phyloP scores from a whole-genome alignment of 139 green algal genomes.

The Microglena sp. region DNA sequence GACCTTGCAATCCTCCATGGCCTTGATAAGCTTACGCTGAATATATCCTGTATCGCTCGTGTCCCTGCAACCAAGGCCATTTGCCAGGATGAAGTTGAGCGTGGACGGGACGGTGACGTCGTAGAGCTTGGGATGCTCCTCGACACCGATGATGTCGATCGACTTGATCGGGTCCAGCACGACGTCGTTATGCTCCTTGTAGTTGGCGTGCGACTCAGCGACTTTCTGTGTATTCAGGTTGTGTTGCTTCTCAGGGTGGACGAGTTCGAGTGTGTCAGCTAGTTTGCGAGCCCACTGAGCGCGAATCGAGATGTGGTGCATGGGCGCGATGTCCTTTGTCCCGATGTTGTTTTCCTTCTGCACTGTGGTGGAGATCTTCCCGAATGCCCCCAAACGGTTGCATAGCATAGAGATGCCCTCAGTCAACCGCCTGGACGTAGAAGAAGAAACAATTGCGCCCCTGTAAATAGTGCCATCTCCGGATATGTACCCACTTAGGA shows the following conservation, averaged over 20 bases:
- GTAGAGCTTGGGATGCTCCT: constrained; percentile 12
- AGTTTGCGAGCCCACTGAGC: constrained; percentile 1
- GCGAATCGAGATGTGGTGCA: neutral
- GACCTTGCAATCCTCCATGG: constrained; percentile 15
- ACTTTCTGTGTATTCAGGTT: too few species aligned
- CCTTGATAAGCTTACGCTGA: constrained; percentile 81
- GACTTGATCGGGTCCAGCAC: constrained; percentile 12
- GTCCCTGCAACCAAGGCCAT: constrained; percentile 3
- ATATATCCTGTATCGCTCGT: constrained; percentile 51
- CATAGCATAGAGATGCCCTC: constrained; percentile 10
- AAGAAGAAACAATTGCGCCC: neutral
- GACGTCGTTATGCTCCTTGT: constrained; percentile 5
- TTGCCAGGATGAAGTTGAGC: constrained; percentile 18
- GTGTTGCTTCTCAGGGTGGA: too few species aligned
- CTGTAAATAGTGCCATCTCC: too few species aligned
- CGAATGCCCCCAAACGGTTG: constrained; percentile 3
- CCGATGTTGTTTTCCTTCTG: neutral
- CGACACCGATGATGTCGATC: constrained; percentile 8
- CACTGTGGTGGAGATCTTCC: neutral
- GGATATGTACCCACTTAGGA: too few species aligned
- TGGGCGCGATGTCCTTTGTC: neutral
- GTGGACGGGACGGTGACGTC: constrained; percentile 19
- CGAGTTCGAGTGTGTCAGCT: too few species aligned
- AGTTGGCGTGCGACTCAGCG: too few species aligned
- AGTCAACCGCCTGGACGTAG: neutral